Evolutionary conservation across 1,284 basidiomycete genomes (phyloP), one percentile per base, ranked within the genome.

Genomic region (Marasmius sp.): DNA sequence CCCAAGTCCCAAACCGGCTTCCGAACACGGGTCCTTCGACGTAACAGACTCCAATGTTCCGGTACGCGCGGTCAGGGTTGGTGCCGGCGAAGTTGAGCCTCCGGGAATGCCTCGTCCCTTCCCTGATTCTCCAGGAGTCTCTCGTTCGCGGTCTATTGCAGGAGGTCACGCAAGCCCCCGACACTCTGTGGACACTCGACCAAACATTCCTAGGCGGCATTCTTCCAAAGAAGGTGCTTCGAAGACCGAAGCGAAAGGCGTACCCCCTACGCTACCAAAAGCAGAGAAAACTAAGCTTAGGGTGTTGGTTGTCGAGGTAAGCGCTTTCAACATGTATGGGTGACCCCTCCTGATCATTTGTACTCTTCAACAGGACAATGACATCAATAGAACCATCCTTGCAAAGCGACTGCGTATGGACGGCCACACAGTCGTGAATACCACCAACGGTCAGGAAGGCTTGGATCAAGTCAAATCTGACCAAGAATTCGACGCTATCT

Each of bases 391-490:
- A 11, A 84, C 80, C 58, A 88, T 94, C 39, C 80, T 94, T 2
- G 82, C 84, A 14, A 92, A 92, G 71, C 82, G 92, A 6, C 74
- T 95, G 27, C 76, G 78, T 14, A 77, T 87, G 63, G 88, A 88
- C 68, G 89, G 89, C 0, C 91, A 94, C 68, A 77, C 71, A 11
- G 88, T 93, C 1, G 77, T 88, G 27, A 83, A 84, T 52, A 87
- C 87, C 0, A 87, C 85, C 3, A 93, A 94, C 67, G 92, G 93
- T 6, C 90, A 91, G 73, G 91, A 94, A 70, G 88, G 86, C 0
- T 77, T 93, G 1, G 86, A 91, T 49, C 79, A 79, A 61, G 77
- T 94, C 37, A 72, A 81, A 60, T 68, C 72, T 0, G 90, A 94
- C 70, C 78, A 81, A 38, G 79, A 85, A 16, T 91, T 91, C 63